Evolutionary conservation across 805 yeast species (phyloP).

Genomic region (Metschnikowia borealis): DNA sequence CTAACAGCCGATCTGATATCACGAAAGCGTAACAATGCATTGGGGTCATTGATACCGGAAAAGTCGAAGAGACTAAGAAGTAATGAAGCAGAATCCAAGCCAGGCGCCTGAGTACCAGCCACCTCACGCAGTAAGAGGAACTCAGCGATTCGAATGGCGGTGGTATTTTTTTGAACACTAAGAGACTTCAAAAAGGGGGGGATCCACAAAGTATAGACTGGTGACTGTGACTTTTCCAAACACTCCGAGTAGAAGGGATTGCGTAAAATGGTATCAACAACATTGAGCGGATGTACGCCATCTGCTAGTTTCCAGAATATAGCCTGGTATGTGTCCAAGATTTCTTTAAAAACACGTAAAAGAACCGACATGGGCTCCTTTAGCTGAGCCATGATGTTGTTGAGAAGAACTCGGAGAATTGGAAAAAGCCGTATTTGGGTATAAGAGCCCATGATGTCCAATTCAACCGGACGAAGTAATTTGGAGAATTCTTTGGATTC

Average conservation of each 20-base stretch:
- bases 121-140: constrained; percentile 34
- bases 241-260: constrained; percentile 45
- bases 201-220: constrained; percentile 47
- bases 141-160: constrained; percentile 49
- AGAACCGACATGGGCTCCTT: constrained; percentile 50
- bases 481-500: constrained; percentile 7
- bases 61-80: constrained; percentile 19
- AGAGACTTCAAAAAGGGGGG: constrained; percentile 41
- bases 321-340: constrained; percentile 40
- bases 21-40: constrained; percentile 37
- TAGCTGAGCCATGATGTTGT: constrained; percentile 50
- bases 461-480: constrained; percentile 32
- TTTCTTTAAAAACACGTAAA: constrained; percentile 46
- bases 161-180: constrained; percentile 48
- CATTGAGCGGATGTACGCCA: constrained; percentile 52
- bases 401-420: constrained; percentile 40
- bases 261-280: constrained; percentile 57
- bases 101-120: neutral
- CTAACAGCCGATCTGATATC: constrained; percentile 50
- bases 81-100: constrained; percentile 9
- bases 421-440: constrained; percentile 32
- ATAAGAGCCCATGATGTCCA: constrained; percentile 25
- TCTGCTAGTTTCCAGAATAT: constrained; percentile 54
- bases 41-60: constrained; percentile 14
- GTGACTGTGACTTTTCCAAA: constrained; percentile 38